Base-by-base conservation (phyloP, 257 asterid species). In the Solanum medicagineum region DNA sequence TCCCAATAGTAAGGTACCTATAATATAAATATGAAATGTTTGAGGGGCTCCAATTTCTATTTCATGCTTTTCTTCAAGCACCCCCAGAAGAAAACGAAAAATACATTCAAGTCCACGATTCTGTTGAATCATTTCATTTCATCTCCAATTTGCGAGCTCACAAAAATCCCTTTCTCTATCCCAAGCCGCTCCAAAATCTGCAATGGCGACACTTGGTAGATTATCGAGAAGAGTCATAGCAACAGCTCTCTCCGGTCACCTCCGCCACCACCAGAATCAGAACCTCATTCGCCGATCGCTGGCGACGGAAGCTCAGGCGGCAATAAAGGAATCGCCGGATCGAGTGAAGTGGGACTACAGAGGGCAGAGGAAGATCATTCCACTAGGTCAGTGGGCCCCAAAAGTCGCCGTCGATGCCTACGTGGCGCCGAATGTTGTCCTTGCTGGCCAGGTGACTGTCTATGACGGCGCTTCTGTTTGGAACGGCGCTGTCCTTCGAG, bases 381-480 rank as follows among this genome's bases (percentile, higher is more conserved):
- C 99, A 1, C 83, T 95, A 49, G 99, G 98, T 1, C 99, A 94
- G 92, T 95, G 98, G 99, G 86, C 84, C 56, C 99, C 99, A 10
- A 94, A 92, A 88, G 85, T 93, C 80, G 98, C 99, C 36, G 98
- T 95, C 63, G 98, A 95, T 81, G 97, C 99, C 75, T 95, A 94
- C 84, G 99, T 95, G 90, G 99, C 99, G 17, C 98, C 97, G 0
- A 95, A 93, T 77, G 99, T 93, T 74, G 97, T 95, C 47, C 91
- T 95, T 75, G 99, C 98, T 57, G 99, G 99, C n/a, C 99, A 95
- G 86, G 98, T 95, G 32, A 90, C 89, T n/a, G 98, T 95, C 81
- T 89, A 84, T 70, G 99, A 95, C 86, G 95, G 98, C 55, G 97
- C 99, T 12, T 95, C 98, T 55, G 95, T 95, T 22, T 95, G 98